phyloP scores from a whole-genome alignment of 805 yeast genomes.

The Wickerhamomyces tratensis region DNA sequence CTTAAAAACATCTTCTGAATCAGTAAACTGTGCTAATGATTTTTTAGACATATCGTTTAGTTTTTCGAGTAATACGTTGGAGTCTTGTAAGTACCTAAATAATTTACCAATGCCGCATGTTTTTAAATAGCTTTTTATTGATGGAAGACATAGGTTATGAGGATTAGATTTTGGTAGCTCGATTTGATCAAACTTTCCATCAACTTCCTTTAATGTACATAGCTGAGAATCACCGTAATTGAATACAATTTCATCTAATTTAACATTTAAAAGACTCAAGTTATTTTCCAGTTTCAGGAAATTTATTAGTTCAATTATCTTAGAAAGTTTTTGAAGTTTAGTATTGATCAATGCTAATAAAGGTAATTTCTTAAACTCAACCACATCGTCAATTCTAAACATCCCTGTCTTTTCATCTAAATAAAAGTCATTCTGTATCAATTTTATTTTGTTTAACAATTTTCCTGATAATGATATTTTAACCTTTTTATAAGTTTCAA shows the following conservation, averaged over 20 bases:
- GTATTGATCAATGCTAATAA: conserved; percentile 8
- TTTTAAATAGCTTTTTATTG: conserved; percentile 13
- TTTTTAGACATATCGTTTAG: conserved; percentile 4
- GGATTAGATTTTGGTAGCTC: conserved; percentile 16
- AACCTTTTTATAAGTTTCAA: conserved; percentile 13
- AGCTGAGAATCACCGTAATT: conserved; percentile 13
- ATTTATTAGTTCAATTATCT: conserved; percentile 15
- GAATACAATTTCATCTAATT: conserved; percentile 16
- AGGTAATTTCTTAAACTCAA: conserved; percentile 9
- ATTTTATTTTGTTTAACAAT: conserved; percentile 9
- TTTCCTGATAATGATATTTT: conserved; percentile 26
- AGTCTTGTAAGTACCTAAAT: conserved; percentile 13
- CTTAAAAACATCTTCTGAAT: background rate
- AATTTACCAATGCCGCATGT: conserved; percentile 11
- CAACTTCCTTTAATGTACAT: conserved; percentile 9
- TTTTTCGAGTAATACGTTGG: conserved; percentile 11
- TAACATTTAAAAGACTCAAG: conserved; percentile 14
- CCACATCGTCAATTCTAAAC: conserved; percentile 11
- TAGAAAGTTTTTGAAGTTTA: conserved; percentile 13
- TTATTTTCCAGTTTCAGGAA: conserved; percentile 10
- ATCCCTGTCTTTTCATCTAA: conserved; percentile 10
- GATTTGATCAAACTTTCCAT: conserved; percentile 9
- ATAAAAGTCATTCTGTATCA: conserved; percentile 10
- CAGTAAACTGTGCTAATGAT: no score
- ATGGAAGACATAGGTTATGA: conserved; percentile 13